These are phyloP conservation scores for Termitomyces sp. DNA, from an alignment of 768 basidiomycete genomes.

Conservation along the genomic window DNA sequence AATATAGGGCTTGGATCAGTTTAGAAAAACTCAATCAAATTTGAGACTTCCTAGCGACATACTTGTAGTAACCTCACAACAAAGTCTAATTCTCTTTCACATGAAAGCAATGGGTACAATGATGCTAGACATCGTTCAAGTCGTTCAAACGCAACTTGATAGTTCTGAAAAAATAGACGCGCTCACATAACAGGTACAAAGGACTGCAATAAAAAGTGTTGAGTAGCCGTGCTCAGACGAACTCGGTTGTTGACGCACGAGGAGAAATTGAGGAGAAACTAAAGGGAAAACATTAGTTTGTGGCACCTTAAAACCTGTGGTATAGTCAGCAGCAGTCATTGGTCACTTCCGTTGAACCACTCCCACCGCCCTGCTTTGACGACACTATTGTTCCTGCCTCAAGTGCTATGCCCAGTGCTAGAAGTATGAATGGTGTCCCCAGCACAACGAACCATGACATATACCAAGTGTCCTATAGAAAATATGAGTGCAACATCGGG, in stretches of 20 bases:
- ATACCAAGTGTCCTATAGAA: constrained; percentile 25
- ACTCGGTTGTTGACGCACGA: constrained; percentile 21
- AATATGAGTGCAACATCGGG: neutral
- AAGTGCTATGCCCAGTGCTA: constrained; percentile 40
- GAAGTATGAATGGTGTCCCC: constrained; percentile 34
- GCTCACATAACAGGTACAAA: constrained; percentile 51
- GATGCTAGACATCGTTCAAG: constrained; percentile 20
- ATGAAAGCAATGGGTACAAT: constrained; percentile 44
- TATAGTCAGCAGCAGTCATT: neutral
- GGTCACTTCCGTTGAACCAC: neutral
- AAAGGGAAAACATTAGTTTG: constrained; percentile 41
- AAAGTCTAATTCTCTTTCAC: constrained; percentile 49
- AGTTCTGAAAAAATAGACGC: neutral
- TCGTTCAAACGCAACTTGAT: neutral
- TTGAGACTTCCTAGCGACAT: constrained; percentile 9
- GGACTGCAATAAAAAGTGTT: constrained; percentile 29
- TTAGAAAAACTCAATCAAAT: neutral
- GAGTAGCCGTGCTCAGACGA: neutral
- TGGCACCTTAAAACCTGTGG: constrained; percentile 49
- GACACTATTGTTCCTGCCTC: constrained; percentile 42
- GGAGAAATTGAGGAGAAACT: constrained; percentile 41
- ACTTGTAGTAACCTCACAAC: constrained; percentile 55
- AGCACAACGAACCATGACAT: constrained; percentile 30
- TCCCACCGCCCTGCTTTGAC: constrained; percentile 33
- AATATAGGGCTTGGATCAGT: constrained; percentile 50